Evolutionary conservation across 768 basidiomycete species (phyloP).

Genomic region (Pleurotus tuber-regium): DNA sequence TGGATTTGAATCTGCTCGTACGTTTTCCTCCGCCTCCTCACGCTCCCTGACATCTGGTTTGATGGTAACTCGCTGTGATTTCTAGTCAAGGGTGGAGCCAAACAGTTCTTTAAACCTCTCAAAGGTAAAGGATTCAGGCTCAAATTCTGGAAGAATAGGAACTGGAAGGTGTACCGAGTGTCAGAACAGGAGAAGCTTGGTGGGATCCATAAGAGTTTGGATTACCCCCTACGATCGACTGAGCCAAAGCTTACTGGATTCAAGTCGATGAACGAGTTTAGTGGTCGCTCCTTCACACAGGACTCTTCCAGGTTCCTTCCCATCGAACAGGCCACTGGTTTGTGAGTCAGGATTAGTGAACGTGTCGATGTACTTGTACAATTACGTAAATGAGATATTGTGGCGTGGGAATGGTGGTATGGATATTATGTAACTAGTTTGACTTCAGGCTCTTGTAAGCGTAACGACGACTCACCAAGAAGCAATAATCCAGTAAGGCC

Average conservation of each 20-base stretch:
- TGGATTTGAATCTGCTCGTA: conserved; percentile 2
- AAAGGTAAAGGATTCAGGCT: conserved; percentile 2
- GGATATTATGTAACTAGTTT: no score
- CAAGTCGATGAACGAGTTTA: neutral
- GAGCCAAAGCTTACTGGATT: neutral
- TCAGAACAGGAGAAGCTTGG: neutral
- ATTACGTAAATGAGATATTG: no score
- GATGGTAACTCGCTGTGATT: no score
- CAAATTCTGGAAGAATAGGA: conserved; percentile 8
- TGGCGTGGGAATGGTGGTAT: no score
- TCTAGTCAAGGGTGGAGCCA: neutral
- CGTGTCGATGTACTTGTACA: no score
- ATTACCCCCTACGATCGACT: neutral
- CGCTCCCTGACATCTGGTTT: neutral
- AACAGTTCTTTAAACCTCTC: conserved; percentile 1
- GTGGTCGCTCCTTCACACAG: neutral
- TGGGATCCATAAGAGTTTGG: neutral
- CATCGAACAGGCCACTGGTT: neutral
- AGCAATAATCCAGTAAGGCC: no score
- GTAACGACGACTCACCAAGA: no score
- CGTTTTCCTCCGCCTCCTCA: neutral
- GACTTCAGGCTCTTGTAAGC: no score
- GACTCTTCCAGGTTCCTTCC: neutral
- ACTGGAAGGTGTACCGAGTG: conserved; percentile 6
- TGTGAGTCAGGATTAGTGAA: neutral